These are phyloP conservation scores for Penicillium tannophilum DNA, from an alignment of 495 filamentous ascomycete genomes.

Conservation along the genomic window DNA sequence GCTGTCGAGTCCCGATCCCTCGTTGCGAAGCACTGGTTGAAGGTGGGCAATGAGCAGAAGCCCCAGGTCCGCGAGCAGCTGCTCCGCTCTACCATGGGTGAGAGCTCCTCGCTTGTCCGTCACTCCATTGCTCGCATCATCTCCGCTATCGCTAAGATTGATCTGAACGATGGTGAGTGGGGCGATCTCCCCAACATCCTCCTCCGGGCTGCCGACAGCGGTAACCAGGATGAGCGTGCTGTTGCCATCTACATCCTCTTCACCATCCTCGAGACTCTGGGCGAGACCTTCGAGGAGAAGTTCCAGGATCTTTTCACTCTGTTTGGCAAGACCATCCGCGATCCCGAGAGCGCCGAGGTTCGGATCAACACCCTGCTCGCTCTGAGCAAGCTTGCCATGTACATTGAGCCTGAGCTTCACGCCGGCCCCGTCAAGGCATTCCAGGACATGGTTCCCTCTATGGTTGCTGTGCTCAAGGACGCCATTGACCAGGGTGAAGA, in stretches of 20 bases:
- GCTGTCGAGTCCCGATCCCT: constrained; percentile 83
- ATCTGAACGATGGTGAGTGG: constrained; percentile 89
- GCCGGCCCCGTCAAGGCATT: constrained; percentile 68
- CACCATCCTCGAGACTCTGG: constrained; percentile 83
- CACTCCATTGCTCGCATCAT: constrained; percentile 89
- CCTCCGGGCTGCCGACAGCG: constrained; percentile 68
- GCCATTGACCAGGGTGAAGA: constrained; percentile 78
- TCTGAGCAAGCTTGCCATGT: constrained; percentile 84
- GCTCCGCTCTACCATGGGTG: constrained; percentile 76
- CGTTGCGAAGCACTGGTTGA: constrained; percentile 83
- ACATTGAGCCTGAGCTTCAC: constrained; percentile 85
- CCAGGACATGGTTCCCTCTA: constrained; percentile 76
- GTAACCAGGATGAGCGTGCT: constrained; percentile 76
- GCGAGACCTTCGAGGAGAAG: constrained; percentile 75
- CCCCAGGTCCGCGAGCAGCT: constrained; percentile 76
- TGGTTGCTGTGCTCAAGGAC: constrained; percentile 88
- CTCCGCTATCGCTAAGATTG: constrained; percentile 80
- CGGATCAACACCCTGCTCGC: constrained; percentile 93
- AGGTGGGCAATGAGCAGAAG: constrained; percentile 66
- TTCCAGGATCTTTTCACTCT: constrained; percentile 76
- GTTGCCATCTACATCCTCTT: constrained; percentile 91
- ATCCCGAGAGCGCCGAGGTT: constrained; percentile 88
- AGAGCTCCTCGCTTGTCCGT: constrained; percentile 70
- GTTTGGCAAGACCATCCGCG: constrained; percentile 84
- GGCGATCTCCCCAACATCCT: constrained; percentile 74